Evolutionary conservation across 495 filamentous ascomycete genomes (phyloP).

Genomic region (Penicillium riverlandense): DNA sequence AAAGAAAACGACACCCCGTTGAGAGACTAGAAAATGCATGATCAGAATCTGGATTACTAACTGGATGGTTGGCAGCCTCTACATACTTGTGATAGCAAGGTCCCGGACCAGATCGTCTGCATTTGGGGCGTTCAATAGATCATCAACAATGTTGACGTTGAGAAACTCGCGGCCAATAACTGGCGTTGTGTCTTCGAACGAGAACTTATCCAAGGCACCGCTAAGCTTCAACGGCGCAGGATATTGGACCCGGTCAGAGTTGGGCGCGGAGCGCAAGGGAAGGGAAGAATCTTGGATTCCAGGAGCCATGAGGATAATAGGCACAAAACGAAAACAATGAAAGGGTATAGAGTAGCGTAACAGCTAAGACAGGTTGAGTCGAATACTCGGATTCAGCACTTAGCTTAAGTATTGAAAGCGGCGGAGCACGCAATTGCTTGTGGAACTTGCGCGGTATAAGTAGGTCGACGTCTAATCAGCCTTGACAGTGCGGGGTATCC

Average conservation of each 20-base stretch:
- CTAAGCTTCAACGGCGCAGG: slow-evolving; percentile 28
- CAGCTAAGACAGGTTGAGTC: too few relatives aligned
- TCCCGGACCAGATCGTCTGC: slow-evolving; percentile 13
- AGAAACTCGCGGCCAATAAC: slow-evolving; percentile 17
- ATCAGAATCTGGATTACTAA: neutral
- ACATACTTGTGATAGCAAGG: slow-evolving; percentile 14
- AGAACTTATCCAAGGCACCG: slow-evolving; percentile 46
- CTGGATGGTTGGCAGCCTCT: neutral
- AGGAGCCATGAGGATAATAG: slow-evolving; percentile 7
- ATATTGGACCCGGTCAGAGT: slow-evolving; percentile 2
- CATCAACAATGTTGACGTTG: slow-evolving; percentile 14
- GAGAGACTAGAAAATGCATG: slow-evolving; percentile 45
- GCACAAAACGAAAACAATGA: neutral
- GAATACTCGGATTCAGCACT: neutral
- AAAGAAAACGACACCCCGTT: slow-evolving; percentile 69
- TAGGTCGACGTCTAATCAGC: too few relatives aligned
- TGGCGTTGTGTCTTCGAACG: slow-evolving; percentile 21
- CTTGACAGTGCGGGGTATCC: too few relatives aligned
- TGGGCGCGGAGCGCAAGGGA: slow-evolving; percentile 3
- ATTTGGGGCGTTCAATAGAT: slow-evolving; percentile 12
- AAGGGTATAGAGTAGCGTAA: too few relatives aligned
- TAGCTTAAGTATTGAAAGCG: neutral
- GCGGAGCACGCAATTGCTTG: too few relatives aligned
- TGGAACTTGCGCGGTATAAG: too few relatives aligned
- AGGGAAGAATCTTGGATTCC: slow-evolving; percentile 1